Conservation (phyloP, 2,329 filamentous ascomycete species). For the Ascochyta lentis region DNA sequence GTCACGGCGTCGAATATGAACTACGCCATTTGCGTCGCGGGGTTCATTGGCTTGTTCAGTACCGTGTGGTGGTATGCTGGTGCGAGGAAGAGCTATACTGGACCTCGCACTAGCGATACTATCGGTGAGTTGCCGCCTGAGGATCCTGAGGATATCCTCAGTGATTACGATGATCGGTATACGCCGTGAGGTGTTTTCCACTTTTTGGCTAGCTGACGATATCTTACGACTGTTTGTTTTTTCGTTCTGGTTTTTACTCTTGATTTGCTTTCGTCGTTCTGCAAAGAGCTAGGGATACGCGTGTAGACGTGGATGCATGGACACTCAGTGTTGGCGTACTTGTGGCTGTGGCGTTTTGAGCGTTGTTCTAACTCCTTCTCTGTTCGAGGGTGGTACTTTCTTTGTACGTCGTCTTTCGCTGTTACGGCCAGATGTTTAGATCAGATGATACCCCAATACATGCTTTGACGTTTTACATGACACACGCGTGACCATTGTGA, state of each 20-base stretch:
- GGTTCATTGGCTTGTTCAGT: constrained; percentile 58
- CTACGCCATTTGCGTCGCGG: constrained; percentile 56
- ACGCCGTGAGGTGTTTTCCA: constrained; percentile 22
- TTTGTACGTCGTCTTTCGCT: background rate
- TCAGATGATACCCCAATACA: constrained; percentile 22
- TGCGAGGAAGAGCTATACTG: constrained; percentile 60
- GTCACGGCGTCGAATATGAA: constrained; percentile 57
- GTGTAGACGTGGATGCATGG: background rate
- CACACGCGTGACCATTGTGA: background rate
- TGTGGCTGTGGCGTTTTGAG: background rate
- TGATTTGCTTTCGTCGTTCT: background rate
- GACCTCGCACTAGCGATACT: constrained; percentile 64
- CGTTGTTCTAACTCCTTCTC: background rate
- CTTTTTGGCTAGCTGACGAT: too few species aligned
- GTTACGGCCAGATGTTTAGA: constrained; percentile 12
- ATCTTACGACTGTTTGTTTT: background rate
- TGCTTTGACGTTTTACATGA: background rate
- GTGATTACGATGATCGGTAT: constrained; percentile 38
- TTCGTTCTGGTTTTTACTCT: background rate
- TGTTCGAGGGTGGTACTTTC: background rate
- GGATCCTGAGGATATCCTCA: constrained; percentile 49
- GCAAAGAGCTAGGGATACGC: background rate
- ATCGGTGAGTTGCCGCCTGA: constrained; percentile 52
- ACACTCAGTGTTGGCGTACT: background rate
- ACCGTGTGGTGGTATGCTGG: constrained; percentile 54